phyloP scores from a whole-genome alignment of 345 rosid species.

The Hibiscus mutabilis region DNA sequence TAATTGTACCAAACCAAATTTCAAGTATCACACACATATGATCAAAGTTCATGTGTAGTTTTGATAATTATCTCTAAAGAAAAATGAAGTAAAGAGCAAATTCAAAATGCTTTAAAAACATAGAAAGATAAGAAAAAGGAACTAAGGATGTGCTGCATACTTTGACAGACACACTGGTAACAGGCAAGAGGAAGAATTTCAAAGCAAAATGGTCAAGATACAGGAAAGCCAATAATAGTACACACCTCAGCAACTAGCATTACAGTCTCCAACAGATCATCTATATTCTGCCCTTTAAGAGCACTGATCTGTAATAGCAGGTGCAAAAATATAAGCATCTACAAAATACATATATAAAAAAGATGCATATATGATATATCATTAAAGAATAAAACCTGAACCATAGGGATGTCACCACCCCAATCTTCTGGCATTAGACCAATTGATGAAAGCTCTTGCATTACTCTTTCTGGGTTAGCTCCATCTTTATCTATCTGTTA shows the following conservation, averaged over 20 bases:
- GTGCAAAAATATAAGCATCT: slow-evolving; percentile 21
- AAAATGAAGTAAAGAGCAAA: neutral
- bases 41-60: too few species aligned
- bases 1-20: too few species aligned
- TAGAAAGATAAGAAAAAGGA: slow-evolving; percentile 1
- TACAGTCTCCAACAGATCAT: slow-evolving; percentile 85
- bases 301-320: slow-evolving; percentile 79
- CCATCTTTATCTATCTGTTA: slow-evolving; percentile 93
- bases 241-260: slow-evolving; percentile 99
- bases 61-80: too few species aligned
- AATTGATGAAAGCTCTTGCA: slow-evolving; percentile 82
- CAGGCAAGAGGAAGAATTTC: neutral
- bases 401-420: slow-evolving; percentile 97
- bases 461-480: slow-evolving; percentile 89
- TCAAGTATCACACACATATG: too few species aligned
- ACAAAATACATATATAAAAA: slow-evolving; percentile 7
- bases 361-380: slow-evolving; percentile 12
- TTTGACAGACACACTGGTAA: neutral
- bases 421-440: slow-evolving; percentile 99
- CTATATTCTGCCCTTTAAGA: slow-evolving; percentile 75
- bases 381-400: slow-evolving; percentile 53
- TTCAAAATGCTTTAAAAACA: neutral
- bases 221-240: neutral
- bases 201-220: slow-evolving; percentile 6
- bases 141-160: neutral